These are phyloP conservation scores for Colletotrichum navitas DNA, from an alignment of 2,329 filamentous ascomycete species.

Conservation along the genomic window DNA sequence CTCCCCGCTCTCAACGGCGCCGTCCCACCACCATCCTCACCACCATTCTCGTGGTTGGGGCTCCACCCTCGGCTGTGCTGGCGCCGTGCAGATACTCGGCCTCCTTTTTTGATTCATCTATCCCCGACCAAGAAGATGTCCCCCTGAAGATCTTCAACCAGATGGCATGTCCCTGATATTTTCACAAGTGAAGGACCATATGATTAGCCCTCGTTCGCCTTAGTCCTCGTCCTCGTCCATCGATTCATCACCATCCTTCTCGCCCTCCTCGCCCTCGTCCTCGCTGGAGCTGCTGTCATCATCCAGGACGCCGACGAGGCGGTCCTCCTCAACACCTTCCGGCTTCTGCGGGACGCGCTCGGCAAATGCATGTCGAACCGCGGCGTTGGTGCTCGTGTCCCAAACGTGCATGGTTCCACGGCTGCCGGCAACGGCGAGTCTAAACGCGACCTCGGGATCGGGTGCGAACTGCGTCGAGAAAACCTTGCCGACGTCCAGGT, in stretches of 20 bases:
- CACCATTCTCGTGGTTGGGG: conserved; percentile 9
- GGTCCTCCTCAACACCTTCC: conserved; percentile 77
- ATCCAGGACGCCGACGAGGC: conserved; percentile 79
- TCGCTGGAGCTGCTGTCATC: conserved; percentile 76
- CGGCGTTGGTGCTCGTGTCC: conserved; percentile 94
- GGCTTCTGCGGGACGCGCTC: conserved; percentile 66
- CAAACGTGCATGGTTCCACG: conserved; percentile 93
- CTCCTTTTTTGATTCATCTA: conserved; percentile 20
- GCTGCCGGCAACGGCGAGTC: conserved; percentile 92
- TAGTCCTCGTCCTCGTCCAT: conserved; percentile 68
- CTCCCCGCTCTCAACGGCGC: conserved; percentile 1
- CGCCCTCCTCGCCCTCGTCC: conserved; percentile 67
- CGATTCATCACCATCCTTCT: conserved; percentile 59
- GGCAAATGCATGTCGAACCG: conserved; percentile 87
- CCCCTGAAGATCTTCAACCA: conserved; percentile 4
- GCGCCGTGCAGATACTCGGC: conserved; percentile 7
- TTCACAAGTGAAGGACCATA: conserved; percentile 2
- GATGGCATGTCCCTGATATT: background rate
- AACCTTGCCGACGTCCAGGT: conserved; percentile 93
- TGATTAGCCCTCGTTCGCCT: background rate
- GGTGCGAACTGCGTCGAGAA: conserved; percentile 93
- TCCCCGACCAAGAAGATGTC: conserved; percentile 11
- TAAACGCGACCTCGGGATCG: conserved; percentile 90
- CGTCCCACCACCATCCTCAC: conserved; percentile 14
- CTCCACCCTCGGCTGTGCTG: background rate